phyloP scores from a whole-genome alignment of 2,329 filamentous ascomycete genomes.

The Aureobasidium sp. region DNA sequence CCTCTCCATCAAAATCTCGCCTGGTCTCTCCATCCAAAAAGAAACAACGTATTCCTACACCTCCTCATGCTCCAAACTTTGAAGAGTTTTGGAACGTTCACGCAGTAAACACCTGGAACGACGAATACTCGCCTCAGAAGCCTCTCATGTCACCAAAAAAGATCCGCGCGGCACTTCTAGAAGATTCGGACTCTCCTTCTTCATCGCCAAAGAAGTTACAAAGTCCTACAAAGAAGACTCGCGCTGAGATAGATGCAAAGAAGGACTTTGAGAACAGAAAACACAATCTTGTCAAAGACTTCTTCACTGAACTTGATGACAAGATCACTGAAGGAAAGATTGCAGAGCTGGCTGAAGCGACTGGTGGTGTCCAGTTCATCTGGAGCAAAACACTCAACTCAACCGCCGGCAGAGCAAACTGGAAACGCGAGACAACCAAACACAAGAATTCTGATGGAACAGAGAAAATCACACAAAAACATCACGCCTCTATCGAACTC shows the following conservation, averaged over 20 bases:
- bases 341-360: constrained; percentile 47
- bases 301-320: constrained; percentile 61
- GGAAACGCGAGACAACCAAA: constrained; percentile 37
- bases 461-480: constrained; percentile 22
- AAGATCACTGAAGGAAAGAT: constrained; percentile 56
- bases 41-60: constrained; percentile 40
- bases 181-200: constrained; percentile 18
- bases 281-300: constrained; percentile 52
- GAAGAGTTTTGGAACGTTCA: constrained; percentile 55
- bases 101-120: constrained; percentile 55
- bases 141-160: constrained; percentile 31
- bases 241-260: constrained; percentile 34
- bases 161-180: constrained; percentile 18
- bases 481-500: constrained; percentile 71
- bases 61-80: constrained; percentile 45
- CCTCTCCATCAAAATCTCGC: constrained; percentile 33
- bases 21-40: constrained; percentile 42
- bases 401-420: constrained; percentile 58
- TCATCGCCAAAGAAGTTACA: constrained; percentile 32
- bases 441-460: constrained; percentile 16
- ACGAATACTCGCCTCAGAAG: constrained; percentile 50
- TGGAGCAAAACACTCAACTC: constrained; percentile 76
- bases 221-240: constrained; percentile 23
- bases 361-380: constrained; percentile 61
- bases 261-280: constrained; percentile 57